Conservation (phyloP, 257 asterid species). For the Anisodus tanguticus region DNA sequence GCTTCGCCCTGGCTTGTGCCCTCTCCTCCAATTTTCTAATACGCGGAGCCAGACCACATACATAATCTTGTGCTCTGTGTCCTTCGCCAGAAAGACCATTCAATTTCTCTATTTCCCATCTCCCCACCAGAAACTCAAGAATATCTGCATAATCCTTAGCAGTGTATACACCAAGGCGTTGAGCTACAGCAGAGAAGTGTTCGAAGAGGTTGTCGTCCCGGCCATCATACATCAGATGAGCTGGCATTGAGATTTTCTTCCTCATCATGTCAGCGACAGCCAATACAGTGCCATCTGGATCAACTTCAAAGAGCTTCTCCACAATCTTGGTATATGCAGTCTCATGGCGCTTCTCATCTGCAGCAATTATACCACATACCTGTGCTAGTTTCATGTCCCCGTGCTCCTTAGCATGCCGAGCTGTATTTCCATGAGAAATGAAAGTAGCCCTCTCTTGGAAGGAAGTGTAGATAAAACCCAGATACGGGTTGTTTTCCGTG, state of each 20-base stretch:
- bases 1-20: conserved; percentile 59
- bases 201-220: conserved; percentile 63
- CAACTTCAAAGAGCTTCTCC: conserved; percentile 79
- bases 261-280: conserved; percentile 78
- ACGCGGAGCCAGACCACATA: conserved; percentile 65
- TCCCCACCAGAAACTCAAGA: conserved; percentile 60
- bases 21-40: conserved; percentile 73
- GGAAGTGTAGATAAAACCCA: conserved; percentile 80
- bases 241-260: conserved; percentile 80
- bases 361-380: conserved; percentile 74
- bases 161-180: conserved; percentile 71
- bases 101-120: conserved; percentile 73
- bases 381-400: conserved; percentile 79
- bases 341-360: conserved; percentile 85
- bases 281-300: conserved; percentile 64
- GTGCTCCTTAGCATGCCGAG: conserved; percentile 70
- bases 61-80: conserved; percentile 71
- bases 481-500: conserved; percentile 82
- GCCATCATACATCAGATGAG: conserved; percentile 80
- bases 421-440: conserved; percentile 82
- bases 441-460: conserved; percentile 85
- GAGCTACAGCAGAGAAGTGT: conserved; percentile 69
- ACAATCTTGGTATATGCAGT: conserved; percentile 74
- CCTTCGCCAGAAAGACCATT: conserved; percentile 72
- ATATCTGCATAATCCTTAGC: conserved; percentile 77